A percentile compares a stretch with the other conserved stretches of the same genome.
Conservation (phyloP, 345 rosid genomes). For the Geranium rotundifolium region DNA sequence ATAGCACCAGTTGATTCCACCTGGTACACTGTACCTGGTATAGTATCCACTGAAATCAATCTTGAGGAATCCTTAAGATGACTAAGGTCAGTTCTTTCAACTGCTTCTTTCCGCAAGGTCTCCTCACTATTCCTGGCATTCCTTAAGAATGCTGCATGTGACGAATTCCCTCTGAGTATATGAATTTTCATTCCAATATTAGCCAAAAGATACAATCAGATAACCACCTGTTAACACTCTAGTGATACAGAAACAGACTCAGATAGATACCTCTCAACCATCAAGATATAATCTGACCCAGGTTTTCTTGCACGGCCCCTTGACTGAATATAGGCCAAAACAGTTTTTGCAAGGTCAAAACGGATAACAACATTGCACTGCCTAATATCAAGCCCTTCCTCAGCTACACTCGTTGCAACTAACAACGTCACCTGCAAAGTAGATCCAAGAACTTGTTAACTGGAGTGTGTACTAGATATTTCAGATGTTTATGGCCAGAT, state of each 20-base stretch:
- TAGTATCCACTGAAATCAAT: constrained; percentile 55
- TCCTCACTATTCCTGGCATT: constrained; percentile 98
- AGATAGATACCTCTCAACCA: constrained; percentile 78
- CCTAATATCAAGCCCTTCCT: constrained; percentile 98
- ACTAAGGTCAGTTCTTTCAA: constrained; percentile 94
- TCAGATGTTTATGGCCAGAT: constrained; percentile 1
- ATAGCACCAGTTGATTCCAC: constrained; percentile 94
- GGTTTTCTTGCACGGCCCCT: constrained; percentile 99
- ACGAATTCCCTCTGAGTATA: constrained; percentile 55
- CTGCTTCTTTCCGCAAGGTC: constrained; percentile 90
- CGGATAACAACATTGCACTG: constrained; percentile 99
- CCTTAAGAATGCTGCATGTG: constrained; percentile 80
- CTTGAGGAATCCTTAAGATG: constrained; percentile 84
- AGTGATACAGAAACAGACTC: constrained; percentile 1
- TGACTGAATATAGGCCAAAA: constrained; percentile 93
- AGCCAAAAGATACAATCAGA: not conserved
- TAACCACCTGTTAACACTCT: not conserved
- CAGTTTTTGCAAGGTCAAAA: constrained; percentile 98
- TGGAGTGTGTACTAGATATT: constrained; percentile 3
- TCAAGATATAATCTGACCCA: constrained; percentile 95
- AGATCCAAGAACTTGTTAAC: constrained; percentile 11
- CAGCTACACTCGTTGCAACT: constrained; percentile 98
- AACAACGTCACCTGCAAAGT: constrained; percentile 65
- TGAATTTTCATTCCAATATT: not conserved
- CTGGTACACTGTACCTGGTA: constrained; percentile 84